Percentiles rank a stretch among this genome's conserved stretches.
Conservation (phyloP, 257 asterid genomes). For the Solanum etuberosum region DNA sequence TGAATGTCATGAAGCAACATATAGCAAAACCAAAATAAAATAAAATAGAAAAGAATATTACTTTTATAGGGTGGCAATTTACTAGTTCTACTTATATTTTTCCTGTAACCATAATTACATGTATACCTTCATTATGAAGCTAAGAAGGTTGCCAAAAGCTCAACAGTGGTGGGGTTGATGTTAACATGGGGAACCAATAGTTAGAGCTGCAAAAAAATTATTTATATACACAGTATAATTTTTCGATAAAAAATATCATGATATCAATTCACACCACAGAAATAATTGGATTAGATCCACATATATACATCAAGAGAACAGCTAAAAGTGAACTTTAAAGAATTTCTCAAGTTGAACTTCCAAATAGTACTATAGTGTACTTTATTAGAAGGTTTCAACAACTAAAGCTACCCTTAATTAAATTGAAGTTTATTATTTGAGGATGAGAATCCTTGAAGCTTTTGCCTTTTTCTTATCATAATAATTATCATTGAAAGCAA, state of each 20-base stretch:
- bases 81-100: background rate
- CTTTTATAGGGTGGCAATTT: background rate
- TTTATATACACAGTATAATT: background rate
- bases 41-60: too few species aligned
- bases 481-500: background rate
- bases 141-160: background rate
- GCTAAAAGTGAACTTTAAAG: background rate
- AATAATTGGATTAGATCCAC: background rate
- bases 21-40: background rate
- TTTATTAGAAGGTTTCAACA: background rate
- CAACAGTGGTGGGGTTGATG: background rate
- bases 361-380: background rate
- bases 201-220: background rate
- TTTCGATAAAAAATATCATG: background rate
- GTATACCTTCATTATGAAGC: background rate
- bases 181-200: background rate
- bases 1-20: background rate
- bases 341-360: background rate
- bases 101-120: background rate
- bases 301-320: background rate
- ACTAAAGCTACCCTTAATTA: background rate
- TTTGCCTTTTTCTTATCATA: background rate
- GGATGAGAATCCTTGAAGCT: background rate
- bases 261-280: background rate
- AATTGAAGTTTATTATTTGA: background rate